These are phyloP conservation scores for Yarrowia sp. DNA, from an alignment of 805 yeast species.

Conservation along the genomic window DNA sequence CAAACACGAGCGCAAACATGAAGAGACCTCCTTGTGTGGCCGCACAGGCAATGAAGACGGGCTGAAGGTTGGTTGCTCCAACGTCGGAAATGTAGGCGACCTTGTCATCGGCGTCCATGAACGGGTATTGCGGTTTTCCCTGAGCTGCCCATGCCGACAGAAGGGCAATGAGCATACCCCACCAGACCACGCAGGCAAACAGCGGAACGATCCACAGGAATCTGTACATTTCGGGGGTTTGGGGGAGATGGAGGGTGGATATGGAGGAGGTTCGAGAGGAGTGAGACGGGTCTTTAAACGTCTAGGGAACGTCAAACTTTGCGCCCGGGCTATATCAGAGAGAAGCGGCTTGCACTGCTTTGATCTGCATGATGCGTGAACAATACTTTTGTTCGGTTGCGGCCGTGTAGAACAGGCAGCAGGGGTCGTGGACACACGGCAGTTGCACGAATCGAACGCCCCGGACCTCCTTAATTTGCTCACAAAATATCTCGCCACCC, in stretches of 20 bases:
- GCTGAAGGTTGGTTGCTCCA: conserved; percentile 87
- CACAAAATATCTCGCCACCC: background rate
- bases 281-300: conserved; percentile 23
- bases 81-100: conserved; percentile 80
- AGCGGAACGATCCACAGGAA: conserved; percentile 63
- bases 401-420: background rate
- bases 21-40: conserved; percentile 80
- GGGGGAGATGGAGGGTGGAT: background rate
- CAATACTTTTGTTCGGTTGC: conserved; percentile 14
- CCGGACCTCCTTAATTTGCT: background rate
- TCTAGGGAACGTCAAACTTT: conserved; percentile 23
- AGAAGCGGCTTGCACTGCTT: conserved; percentile 28
- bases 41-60: conserved; percentile 79
- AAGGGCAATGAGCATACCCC: conserved; percentile 88
- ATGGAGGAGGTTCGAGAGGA: background rate
- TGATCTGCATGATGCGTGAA: conserved; percentile 30
- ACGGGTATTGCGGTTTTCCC: conserved; percentile 75
- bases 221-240: conserved; percentile 17
- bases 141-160: conserved; percentile 78
- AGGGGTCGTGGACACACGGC: too few relatives aligned
- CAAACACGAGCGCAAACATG: conserved; percentile 67
- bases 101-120: conserved; percentile 55
- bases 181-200: conserved; percentile 74
- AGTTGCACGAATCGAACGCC: background rate
- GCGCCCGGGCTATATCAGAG: conserved; percentile 14